Base-by-base conservation (phyloP, 148 eudicot genomes). In the Gaultheria prostrata region DNA sequence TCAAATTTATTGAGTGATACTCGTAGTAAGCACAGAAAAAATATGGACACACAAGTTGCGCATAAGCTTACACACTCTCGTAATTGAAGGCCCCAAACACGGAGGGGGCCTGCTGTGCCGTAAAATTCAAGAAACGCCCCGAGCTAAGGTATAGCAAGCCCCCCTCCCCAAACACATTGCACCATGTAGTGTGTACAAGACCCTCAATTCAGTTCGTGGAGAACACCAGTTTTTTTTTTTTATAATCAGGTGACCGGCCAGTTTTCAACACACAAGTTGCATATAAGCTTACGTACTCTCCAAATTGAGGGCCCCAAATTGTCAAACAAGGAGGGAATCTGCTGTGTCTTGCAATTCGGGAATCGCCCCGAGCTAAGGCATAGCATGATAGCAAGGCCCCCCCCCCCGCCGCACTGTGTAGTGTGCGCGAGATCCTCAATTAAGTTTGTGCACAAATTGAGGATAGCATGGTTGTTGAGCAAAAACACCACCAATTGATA, bases 191-290 rank as follows among this genome's bases (percentile, higher is more conserved):
- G 9, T 56, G 63, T 20, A n/a, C 21, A n/a, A 6, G 24, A 56
- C 63, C 8, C 63, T n/a, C 6, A 56, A 15, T 17, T 15, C 20
- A 14, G 57, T 14, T 8, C 1, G 8, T 50, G 11, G 8, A 49
- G 6, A 0, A 7, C 1, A 49, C 6, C 8, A 7, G 8, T 2
- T 3, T 1, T 1, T 6, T 1, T 7, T 6, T 49, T 3, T 1
- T 1, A 3, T 49, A 49, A 7, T n/a, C n/a, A n/a, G n/a, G n/a
- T n/a, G n/a, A n/a, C n/a, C n/a, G n/a, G n/a, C n/a, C n/a, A n/a
- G n/a, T n/a, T n/a, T n/a, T n/a, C n/a, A n/a, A 15, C 17, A 53
- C 20, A 14, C 20, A 13, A 53, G 20, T 53, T 53, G 57, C 57
- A 54, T 15, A 50, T 15, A 51, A 39, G 43, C 6, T 54, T 54